Evolutionary conservation across 2,329 filamentous ascomycete species (phyloP), one percentile per base, ranked within the genome.

Genomic region (Graphilbum ipis-grandicollis): DNA sequence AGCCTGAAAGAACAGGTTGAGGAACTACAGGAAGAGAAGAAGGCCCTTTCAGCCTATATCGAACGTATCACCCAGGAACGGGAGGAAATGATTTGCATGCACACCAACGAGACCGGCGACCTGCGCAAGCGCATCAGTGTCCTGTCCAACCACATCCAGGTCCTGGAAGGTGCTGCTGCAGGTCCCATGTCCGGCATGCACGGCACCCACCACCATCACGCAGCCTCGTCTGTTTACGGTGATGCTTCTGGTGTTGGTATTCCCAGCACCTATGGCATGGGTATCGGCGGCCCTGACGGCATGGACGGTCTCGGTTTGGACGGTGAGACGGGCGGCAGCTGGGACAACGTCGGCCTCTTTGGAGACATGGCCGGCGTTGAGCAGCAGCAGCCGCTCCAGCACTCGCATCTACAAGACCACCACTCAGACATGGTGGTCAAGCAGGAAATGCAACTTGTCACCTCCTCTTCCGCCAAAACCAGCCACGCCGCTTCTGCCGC

Each of bases 111-210:
- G 67, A 85, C 82, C 12, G 80, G 80, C 40, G 83, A 90, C 48
- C 73, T 96, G 52, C 80, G 88, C 54, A 93, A 93, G 69, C 90
- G 92, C 67, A 77, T 93, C 56, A 75, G 74, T 51, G 75, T 88
- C 46, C 74, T 94, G 48, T 78, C 71, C 41, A 75, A 79, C 42
- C 74, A 79, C 50, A 66, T 79, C 45, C 70, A 77, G 56, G 69
- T 72, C 47, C 65, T 85, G 50, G 84, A 83, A 61, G 72, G 62
- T 58, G 63, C 59, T 48, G 40, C 53, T 7, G 39, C 50, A 15
- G 44, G 21, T 10, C 21, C n/a, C n/a, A n/a, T 23, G 21, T 23
- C 47, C 12, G 42, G 45, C 37, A 47, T 51, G 36, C 54, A 68
- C 5, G 15, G n/a, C 38, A 36, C 6, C 17, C 25, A 38, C 23